Evolutionary conservation across 106 monocot species (phyloP), one percentile per base, ranked within the genome.

Genomic region (Allium sativum): DNA sequence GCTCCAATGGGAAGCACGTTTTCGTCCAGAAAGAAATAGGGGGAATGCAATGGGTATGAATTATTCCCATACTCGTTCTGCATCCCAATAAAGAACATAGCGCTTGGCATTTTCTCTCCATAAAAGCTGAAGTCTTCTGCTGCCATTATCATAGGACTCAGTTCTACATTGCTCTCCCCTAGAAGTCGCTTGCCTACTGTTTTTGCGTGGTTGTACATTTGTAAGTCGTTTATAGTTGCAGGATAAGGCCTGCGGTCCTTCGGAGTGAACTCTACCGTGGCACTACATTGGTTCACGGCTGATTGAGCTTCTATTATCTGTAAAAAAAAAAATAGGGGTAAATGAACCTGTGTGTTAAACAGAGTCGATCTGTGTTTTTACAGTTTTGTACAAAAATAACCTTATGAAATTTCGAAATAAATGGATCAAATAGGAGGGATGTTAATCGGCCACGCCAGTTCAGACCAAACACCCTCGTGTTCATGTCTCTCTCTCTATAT

Each of bases 121-220:
- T 78, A 86, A 76, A 91, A 91, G 14, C 77, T 73, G 54, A 91
- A 86, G 48, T 91, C 90, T 67, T 88, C 88, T 0, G 80, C 77
- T 0, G 74, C 86, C 79, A 86, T 79, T 12, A 43, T 5, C 16
- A 18, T 68, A 7, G 58, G 62, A 12, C 42, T 41, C 40, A 55
- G 12, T 0, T 1, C 19, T 15, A 84, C 72, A 17, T 81, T 69
- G 66, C 7, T 67, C 47, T 70, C 52, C 9, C 88, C 80, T 0
- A 84, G 55, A 18, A 88, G 66, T 4, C 20, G 41, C 72, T 73
- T 73, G 0, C 78, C 84, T 12, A 81, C 75, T 40, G 4, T 61
- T 67, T 78, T 81, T 1, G 67, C 88, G 42, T 78, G 77, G 6
- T 11, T 48, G 19, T 88, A 88, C 77, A 84, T 73, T 19, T 8